Percentiles rank a stretch among this genome's conserved stretches.
Conservation (phyloP, 805 yeast genomes). For the Priceomyces haplophilus region DNA sequence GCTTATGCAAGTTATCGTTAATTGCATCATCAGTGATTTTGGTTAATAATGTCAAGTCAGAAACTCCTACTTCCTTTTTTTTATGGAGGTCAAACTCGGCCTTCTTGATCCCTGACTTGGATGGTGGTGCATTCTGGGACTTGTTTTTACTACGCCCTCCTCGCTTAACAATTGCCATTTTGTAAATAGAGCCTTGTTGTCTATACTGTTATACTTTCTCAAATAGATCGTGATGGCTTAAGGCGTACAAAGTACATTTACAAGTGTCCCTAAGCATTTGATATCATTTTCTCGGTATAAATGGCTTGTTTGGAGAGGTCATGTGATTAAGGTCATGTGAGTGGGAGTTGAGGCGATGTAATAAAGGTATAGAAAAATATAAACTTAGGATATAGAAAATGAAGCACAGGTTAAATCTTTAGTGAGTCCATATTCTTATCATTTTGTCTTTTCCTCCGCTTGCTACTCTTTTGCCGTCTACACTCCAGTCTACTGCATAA, state of each 20-base stretch:
- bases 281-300: slow-evolving; percentile 1
- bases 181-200: neutral
- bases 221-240: neutral
- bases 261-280: neutral
- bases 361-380: no score
- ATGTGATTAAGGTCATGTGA: no score
- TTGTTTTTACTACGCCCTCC: slow-evolving; percentile 58
- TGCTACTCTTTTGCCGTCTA: slow-evolving; percentile 90
- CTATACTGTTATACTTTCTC: neutral
- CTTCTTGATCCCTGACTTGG: slow-evolving; percentile 63
- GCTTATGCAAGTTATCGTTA: slow-evolving; percentile 82
- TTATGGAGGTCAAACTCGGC: slow-evolving; percentile 86
- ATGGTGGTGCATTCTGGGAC: slow-evolving; percentile 50
- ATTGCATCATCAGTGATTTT: slow-evolving; percentile 89
- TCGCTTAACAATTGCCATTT: slow-evolving; percentile 79
- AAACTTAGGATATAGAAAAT: no score
- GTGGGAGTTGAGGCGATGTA: no score
- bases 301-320: no score
- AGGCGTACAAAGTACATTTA: neutral
- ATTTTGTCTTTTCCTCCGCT: slow-evolving; percentile 97
- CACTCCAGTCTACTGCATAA: slow-evolving; percentile 96
- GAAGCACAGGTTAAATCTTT: neutral
- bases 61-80: slow-evolving; percentile 97
- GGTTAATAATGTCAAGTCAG: slow-evolving; percentile 85
- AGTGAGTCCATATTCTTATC: slow-evolving; percentile 91